Evolutionary conservation across 202 grass and related monocot species (phyloP), one percentile per base, ranked within the genome.

Genomic region (Saccharum hybrid): DNA sequence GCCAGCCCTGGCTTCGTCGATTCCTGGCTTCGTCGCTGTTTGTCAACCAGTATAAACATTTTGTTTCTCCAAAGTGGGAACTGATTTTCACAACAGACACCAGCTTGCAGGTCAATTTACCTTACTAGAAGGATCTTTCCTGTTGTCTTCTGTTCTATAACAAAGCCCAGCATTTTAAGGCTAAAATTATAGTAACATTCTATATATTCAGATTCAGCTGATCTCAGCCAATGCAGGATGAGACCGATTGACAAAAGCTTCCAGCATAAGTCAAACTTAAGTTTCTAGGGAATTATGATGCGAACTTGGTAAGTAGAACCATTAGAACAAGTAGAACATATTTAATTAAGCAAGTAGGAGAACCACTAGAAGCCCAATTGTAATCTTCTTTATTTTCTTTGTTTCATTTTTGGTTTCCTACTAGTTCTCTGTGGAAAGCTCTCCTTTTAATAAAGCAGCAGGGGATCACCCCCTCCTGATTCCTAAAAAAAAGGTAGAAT

Each of bases 261-360:
- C 51, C 30, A 40, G 5, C 16, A 48, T n/a, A 9, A 76, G 69
- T 75, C 62, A 19, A 51, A 65, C 49, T 38, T 33, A 81, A 61
- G 26, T 81, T 81, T 75, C 19, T 43, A 8, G 7, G 45, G 74
- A 82, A 61, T 21, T 51, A 7, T 28, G 68, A 7, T 19, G 18
- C 36, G 48, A 36, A 48, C 74, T 62, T 63, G 62, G 48, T 21
- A 46, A 81, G 16, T 21, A 21, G 14, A 64, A 13, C n/a, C 51
- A 49, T n/a, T 15, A 69, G 46, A 60, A 8, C 51, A 38, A 36
- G 49, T 63, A 57, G 13, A 11, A 1, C 42, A 45, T 62, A 75
- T 28, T 63, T 21, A 40, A 30, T 70, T 48, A 36, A 37, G 0
- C 15, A 26, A 22, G 21, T 59, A 59, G 54, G 54, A 10, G 7